Evolutionary conservation across 192 early-diverging fungal genomes (phyloP).

Genomic region (Endogone sp.): DNA sequence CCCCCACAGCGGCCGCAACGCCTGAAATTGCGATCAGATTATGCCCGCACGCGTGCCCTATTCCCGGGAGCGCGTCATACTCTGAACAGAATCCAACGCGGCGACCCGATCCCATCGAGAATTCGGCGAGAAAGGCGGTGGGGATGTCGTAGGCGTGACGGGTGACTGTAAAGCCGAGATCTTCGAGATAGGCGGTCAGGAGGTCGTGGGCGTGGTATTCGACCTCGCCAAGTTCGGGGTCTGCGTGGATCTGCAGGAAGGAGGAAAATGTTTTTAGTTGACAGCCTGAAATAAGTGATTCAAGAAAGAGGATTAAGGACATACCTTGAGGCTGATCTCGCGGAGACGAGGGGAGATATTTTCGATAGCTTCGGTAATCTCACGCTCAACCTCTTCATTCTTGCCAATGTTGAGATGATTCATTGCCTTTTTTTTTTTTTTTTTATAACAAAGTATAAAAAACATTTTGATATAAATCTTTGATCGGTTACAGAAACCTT

Average conservation of each 20-base stretch:
- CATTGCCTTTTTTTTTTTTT: not conserved
- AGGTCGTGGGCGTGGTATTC: conserved; percentile 57
- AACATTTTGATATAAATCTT: no score
- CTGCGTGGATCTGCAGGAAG: conserved; percentile 45
- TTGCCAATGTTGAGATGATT: not conserved
- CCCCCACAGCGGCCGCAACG: conserved; percentile 52
- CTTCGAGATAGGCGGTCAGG: conserved; percentile 62
- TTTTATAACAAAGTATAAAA: no score
- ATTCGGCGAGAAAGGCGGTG: conserved; percentile 76
- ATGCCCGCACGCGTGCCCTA: conserved; percentile 66
- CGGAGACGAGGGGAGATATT: not conserved
- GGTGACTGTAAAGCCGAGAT: conserved; percentile 58
- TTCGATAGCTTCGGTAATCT: not conserved
- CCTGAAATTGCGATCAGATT: conserved; percentile 68
- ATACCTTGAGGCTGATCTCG: not conserved
- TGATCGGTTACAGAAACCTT: no score
- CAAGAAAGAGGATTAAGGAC: no score
- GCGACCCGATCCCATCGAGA: conserved; percentile 37
- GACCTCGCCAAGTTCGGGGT: conserved; percentile 52
- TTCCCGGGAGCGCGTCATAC: conserved; percentile 69
- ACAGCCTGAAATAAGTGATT: not conserved
- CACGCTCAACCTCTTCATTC: not conserved
- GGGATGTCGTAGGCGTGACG: conserved; percentile 56
- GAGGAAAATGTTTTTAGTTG: not conserved
- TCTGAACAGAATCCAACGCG: conserved; percentile 44